Conservation (phyloP, 1,284 basidiomycete genomes). For the Ustilago tritici region DNA sequence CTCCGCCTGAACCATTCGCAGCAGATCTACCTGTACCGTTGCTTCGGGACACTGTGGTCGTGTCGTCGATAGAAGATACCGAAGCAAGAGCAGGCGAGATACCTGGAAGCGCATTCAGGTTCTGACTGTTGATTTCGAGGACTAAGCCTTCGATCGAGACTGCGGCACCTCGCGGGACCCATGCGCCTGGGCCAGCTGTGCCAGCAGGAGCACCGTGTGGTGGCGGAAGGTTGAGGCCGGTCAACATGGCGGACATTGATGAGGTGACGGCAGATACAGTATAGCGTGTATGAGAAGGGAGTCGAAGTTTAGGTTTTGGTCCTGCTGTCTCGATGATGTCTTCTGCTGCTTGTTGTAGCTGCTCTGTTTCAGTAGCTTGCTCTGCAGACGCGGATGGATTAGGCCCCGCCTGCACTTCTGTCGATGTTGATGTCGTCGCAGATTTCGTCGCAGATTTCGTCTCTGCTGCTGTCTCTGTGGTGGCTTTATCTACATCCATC, state of each 20-base stretch:
- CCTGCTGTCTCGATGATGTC: conserved; percentile 18
- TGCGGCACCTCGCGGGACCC: conserved; percentile 58
- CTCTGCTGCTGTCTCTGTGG: neutral
- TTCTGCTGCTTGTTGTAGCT: conserved; percentile 1
- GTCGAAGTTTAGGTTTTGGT: conserved; percentile 27
- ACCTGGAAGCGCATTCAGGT: conserved; percentile 29
- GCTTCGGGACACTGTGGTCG: neutral
- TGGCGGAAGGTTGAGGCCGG: conserved; percentile 50
- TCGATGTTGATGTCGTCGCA: neutral
- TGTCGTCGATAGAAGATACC: conserved; percentile 16
- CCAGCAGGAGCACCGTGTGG: conserved; percentile 58
- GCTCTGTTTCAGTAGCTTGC: neutral
- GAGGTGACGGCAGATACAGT: conserved; percentile 45
- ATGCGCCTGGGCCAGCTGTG: conserved; percentile 60
- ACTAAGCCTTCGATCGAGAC: conserved; percentile 57
- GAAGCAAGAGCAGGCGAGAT: conserved; percentile 36
- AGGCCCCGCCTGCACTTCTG: neutral
- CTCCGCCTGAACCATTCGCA: conserved; percentile 8
- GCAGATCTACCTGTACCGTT: neutral
- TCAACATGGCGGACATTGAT: conserved; percentile 47
- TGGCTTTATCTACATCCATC: conserved; percentile 37
- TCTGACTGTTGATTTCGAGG: conserved; percentile 50
- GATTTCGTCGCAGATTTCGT: neutral
- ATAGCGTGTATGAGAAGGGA: conserved; percentile 48
- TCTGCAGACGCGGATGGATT: neutral